Percentiles rank a stretch among this genome's conserved stretches.
These are phyloP conservation scores for Ogataea chonburiensis DNA, from an alignment of 805 yeast genomes.

Conservation along the genomic window DNA sequence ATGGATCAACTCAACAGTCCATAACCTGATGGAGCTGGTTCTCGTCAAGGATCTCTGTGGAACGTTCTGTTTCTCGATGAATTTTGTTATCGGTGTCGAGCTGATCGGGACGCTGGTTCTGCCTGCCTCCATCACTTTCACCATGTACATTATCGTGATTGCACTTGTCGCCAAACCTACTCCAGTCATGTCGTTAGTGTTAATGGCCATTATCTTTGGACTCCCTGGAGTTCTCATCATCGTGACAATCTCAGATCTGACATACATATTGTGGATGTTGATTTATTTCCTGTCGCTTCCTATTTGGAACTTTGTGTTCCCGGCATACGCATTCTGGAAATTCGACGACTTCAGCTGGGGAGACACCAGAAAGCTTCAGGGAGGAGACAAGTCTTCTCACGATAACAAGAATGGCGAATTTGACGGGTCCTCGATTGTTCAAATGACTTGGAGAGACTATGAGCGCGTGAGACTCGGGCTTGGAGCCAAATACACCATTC, in stretches of 20 bases:
- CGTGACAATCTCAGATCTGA: constrained; percentile 71
- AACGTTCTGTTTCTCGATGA: constrained; percentile 93
- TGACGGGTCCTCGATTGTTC: constrained; percentile 84
- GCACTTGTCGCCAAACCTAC: constrained; percentile 74
- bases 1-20: constrained; percentile 95
- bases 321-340: constrained; percentile 88
- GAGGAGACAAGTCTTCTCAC: constrained; percentile 68
- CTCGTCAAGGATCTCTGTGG: constrained; percentile 88
- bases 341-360: constrained; percentile 98
- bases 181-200: constrained; percentile 71
- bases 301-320: constrained; percentile 90
- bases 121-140: constrained; percentile 84
- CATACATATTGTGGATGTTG: constrained; percentile 75
- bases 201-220: constrained; percentile 79
- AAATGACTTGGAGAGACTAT: constrained; percentile 94
- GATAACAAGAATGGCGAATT: constrained; percentile 76
- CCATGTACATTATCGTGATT: constrained; percentile 70
- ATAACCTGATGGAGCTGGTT: constrained; percentile 84
- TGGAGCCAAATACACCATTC: constrained; percentile 22
- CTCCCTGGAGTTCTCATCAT: constrained; percentile 81
- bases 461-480: constrained; percentile 57
- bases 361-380: constrained; percentile 79
- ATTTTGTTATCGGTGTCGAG: constrained; percentile 81
- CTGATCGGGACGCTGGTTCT: constrained; percentile 83
- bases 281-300: constrained; percentile 80